Conservation (phyloP, 2,329 filamentous ascomycete genomes). For the Calonectria ilicicola region DNA sequence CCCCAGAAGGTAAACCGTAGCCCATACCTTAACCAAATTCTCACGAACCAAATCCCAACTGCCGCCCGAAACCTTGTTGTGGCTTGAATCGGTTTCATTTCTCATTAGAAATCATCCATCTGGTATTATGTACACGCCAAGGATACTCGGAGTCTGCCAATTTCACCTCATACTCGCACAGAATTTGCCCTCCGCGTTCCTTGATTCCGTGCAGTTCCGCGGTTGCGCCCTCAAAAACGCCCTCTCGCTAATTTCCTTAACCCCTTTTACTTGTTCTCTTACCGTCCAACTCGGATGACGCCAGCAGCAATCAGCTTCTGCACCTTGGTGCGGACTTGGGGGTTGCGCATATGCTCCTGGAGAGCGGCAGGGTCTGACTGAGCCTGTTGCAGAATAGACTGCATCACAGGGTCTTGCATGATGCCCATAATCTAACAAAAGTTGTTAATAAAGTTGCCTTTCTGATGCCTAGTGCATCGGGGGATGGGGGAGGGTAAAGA, state of each 20-base stretch:
- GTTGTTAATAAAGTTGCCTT: constrained; percentile 40
- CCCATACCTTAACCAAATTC: background rate
- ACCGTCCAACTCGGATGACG: constrained; percentile 82
- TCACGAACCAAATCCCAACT: constrained; percentile 1
- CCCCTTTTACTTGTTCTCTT: constrained; percentile 22
- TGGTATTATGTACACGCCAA: constrained; percentile 45
- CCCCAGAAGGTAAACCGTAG: background rate
- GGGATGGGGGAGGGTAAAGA: constrained; percentile 25
- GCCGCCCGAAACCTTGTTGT: constrained; percentile 9
- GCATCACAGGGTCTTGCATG: constrained; percentile 97
- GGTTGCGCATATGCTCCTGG: constrained; percentile 97
- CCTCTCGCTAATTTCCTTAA: constrained; percentile 26
- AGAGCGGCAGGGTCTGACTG: constrained; percentile 93
- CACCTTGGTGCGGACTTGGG: constrained; percentile 85
- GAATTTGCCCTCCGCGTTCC: constrained; percentile 25
- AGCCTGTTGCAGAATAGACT: constrained; percentile 95
- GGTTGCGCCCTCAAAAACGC: constrained; percentile 30
- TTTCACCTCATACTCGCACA: constrained; percentile 38
- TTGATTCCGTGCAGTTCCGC: constrained; percentile 27
- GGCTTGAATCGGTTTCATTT: constrained; percentile 42
- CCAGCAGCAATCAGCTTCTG: constrained; percentile 95
- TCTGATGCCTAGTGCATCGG: background rate
- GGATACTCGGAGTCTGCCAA: constrained; percentile 34
- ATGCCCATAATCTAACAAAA: constrained; percentile 79
- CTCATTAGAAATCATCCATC: constrained; percentile 44